Evolutionary conservation across 1,284 basidiomycete species (phyloP), one percentile per base, ranked within the genome.

Genomic region (Hymenochaete sp.): DNA sequence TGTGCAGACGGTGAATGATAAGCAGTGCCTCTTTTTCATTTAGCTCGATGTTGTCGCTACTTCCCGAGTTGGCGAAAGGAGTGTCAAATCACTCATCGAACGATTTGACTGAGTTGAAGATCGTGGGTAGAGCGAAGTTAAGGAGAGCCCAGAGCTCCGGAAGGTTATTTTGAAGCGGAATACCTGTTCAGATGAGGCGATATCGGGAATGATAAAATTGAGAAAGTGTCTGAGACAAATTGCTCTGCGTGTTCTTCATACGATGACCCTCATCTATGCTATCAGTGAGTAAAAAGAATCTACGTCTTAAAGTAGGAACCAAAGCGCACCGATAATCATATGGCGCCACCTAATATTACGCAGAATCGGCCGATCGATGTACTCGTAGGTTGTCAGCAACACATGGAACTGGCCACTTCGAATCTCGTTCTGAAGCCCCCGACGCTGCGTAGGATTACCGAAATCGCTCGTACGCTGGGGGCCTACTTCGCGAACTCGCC

Each of bases 31-130:
- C 96, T 87, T 98, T 96, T 86, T 98, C 96, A 68, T 96, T 98
- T 70, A 98, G 67, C 73, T 97, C 93, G 63, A 98, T 97, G 75
- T 95, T 96, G 66, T 98, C 95, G 16, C 85, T 84, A 0, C 86
- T 84, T 27, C 96, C 95, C 13, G 93, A 93, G 66, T 95, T 98
- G 52, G 96, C 95, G 56, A 99, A 99, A 0, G 96, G 96, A 2
- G 95, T 97, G 68, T 98, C 98, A 75, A 98, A 99, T 96, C 96
- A 98, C 62, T 98, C 96, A 60, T 98, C 96, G 61, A 99, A 98
- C 38, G 93, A 96, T 65, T 98, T 97, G 56, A 98, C 93, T 3
- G 95, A 98, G 70, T 98, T 98, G 77, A 98, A 98, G 60, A 98
- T 85, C 68, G 92, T 97, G 18, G 96, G 96, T 14, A 98, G 72